Evolutionary conservation across 805 yeast genomes (phyloP).

Genomic region (Lipomyces starkeyi): DNA sequence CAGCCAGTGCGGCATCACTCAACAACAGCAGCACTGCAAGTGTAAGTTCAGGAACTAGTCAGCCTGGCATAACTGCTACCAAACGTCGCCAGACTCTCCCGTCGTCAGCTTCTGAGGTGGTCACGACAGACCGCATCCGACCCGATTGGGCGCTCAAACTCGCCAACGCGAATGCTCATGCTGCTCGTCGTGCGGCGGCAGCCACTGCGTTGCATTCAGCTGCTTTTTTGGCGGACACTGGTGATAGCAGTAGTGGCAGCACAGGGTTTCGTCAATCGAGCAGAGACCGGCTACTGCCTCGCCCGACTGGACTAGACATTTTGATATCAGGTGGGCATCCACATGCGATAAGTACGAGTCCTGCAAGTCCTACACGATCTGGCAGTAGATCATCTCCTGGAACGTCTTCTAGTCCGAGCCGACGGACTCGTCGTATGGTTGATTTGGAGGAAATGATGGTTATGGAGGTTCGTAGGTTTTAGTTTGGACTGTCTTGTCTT

Average conservation of each 20-base stretch:
- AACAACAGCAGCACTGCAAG: constrained; percentile 2
- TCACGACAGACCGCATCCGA: constrained; percentile 80
- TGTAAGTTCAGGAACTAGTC: constrained; percentile 7
- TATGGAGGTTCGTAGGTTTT: constrained; percentile 55
- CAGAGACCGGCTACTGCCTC: constrained; percentile 34
- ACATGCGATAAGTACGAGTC: not conserved
- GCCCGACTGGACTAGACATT: constrained; percentile 27
- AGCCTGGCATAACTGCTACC: constrained; percentile 22
- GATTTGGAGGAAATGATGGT: constrained; percentile 78
- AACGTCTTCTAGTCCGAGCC: constrained; percentile 16
- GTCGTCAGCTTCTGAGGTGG: constrained; percentile 69
- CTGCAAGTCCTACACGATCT: constrained; percentile 10
- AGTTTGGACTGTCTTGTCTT: not conserved
- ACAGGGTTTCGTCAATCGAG: constrained; percentile 12
- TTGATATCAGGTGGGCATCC: not conserved
- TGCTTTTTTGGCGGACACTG: constrained; percentile 60
- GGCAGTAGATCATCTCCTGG: constrained; percentile 11
- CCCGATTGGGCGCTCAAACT: constrained; percentile 92
- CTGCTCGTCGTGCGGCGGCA: constrained; percentile 88
- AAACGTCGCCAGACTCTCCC: constrained; percentile 53
- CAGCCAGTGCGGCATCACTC: constrained; percentile 28
- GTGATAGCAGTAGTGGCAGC: constrained; percentile 2
- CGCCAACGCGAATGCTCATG: constrained; percentile 69
- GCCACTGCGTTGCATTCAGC: constrained; percentile 94
- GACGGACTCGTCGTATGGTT: constrained; percentile 40